Conservation (phyloP, 495 filamentous ascomycete genomes). For the Daldinia decipiens region DNA sequence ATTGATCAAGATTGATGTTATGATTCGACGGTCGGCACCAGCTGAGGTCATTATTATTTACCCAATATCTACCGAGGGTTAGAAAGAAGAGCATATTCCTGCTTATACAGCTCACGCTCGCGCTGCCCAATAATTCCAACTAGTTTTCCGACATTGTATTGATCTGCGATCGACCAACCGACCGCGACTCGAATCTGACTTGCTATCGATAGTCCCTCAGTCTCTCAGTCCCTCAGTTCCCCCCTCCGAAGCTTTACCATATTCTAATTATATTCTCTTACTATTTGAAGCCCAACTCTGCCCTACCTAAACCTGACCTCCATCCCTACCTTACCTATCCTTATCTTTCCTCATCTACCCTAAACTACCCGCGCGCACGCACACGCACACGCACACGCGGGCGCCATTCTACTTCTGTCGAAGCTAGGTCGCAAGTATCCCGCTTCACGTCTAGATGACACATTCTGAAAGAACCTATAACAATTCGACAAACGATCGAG, state of each 20-base stretch:
- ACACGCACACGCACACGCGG: conserved; percentile 10
- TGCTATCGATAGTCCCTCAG: conserved; percentile 18
- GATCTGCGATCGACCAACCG: conserved; percentile 42
- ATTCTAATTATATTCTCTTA: conserved; percentile 43
- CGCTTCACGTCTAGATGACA: conserved; percentile 41
- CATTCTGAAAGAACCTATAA: conserved; percentile 16
- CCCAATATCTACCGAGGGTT: conserved; percentile 32
- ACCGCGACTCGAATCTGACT: conserved; percentile 39
- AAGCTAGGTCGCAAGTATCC: conserved; percentile 14
- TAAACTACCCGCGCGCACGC: conserved; percentile 26
- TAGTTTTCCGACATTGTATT: conserved; percentile 27
- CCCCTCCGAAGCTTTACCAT: conserved; percentile 31
- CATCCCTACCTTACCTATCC: conserved; percentile 9
- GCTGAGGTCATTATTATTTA: conserved; percentile 31
- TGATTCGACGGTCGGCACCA: conserved; percentile 26
- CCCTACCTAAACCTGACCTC: conserved; percentile 32
- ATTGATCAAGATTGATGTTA: neutral
- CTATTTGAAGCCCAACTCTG: conserved; percentile 46
- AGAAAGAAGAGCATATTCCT: conserved; percentile 20
- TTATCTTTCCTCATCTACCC: conserved; percentile 29
- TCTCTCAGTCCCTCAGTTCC: conserved; percentile 6
- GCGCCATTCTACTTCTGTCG: conserved; percentile 18
- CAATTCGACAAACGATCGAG: conserved; percentile 27
- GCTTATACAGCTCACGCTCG: conserved; percentile 30
- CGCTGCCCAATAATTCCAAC: conserved; percentile 39